Base-by-base conservation (phyloP, 2,329 filamentous ascomycete species). In the Cladosporium sp. region DNA sequence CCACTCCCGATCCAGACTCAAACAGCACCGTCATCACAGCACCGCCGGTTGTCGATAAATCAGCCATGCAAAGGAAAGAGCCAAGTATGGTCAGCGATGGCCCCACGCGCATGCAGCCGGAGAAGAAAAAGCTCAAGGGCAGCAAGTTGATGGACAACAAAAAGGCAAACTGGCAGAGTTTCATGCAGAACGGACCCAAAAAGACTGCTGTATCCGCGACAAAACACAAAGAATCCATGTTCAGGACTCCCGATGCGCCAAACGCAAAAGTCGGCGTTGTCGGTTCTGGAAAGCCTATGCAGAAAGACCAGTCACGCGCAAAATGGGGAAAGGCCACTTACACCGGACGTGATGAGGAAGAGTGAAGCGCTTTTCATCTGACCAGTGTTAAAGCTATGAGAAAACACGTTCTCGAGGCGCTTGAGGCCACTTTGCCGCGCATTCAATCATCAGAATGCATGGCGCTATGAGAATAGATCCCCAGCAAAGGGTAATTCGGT, bases 101-200 rank as follows among this genome's bases (percentile, higher is more conserved):
- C 7, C 72, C 79, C 9, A 62, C 60, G 4, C 62, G 65, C 30
- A 60, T 61, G 57, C 54, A 61, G 29, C 68, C 73, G 27, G 74
- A 80, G 55, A 80, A 82, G 32, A 93, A 92, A 68, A 83, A 83
- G 69, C 80, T 92, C 52, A 95, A 95, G 73, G 92, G 92, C 61
- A 93, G 85, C 54, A 93, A 91, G 68, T 88, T 94, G 66, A 78
- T 97, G 19, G 92, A 97, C 72, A 87, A 84, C 55, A 85, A 86
- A 63, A 95, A 95, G 75, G 87, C 74, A 63, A 95, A 93, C 66
- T 98, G 93, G 93, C 86, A 96, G 66, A 88, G 94, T 56, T 98
- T 95, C 69, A 86, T 83, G 57, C 77, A 78, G 63, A 95, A 94
- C 68, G 75, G 76, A 11, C 66, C 64, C 22, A 66, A 65, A 57